Evolutionary conservation across 306 rosid genomes (phyloP).

Genomic region (Herpetospermum pedunculosum): DNA sequence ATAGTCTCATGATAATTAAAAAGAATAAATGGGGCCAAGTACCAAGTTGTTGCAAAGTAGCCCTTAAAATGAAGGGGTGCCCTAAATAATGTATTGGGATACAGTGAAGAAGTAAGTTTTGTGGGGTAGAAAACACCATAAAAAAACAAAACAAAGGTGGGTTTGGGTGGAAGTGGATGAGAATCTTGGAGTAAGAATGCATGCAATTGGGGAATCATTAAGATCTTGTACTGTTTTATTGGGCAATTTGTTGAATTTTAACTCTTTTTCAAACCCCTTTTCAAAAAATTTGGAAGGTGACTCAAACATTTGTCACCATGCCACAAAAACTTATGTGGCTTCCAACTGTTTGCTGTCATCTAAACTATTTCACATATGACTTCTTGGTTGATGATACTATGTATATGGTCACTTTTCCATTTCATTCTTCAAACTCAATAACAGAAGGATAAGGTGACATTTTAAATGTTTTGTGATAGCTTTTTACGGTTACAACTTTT

Average conservation of each 20-base stretch:
- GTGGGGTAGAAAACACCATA: not conserved
- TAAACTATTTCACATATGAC: too few relatives aligned
- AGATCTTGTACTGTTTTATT: not conserved
- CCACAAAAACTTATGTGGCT: not conserved
- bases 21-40: not conserved
- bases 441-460: too few relatives aligned
- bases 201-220: not conserved
- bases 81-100: not conserved
- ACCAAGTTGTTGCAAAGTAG: not conserved
- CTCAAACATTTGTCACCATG: conserved; percentile 2
- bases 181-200: not conserved
- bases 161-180: not conserved
- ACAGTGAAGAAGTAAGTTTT: not conserved
- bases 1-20: too few relatives aligned
- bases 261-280: too few relatives aligned
- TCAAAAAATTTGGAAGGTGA: too few relatives aligned
- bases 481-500: too few relatives aligned
- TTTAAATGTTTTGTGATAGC: too few relatives aligned
- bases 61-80: not conserved
- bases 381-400: too few relatives aligned
- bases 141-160: not conserved
- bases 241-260: not conserved
- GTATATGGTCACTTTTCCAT: too few relatives aligned
- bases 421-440: too few relatives aligned
- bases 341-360: not conserved